Evolutionary conservation across 148 eudicot species (phyloP), one percentile per base, ranked within the genome.

Genomic region (Rhododendron simsii): DNA sequence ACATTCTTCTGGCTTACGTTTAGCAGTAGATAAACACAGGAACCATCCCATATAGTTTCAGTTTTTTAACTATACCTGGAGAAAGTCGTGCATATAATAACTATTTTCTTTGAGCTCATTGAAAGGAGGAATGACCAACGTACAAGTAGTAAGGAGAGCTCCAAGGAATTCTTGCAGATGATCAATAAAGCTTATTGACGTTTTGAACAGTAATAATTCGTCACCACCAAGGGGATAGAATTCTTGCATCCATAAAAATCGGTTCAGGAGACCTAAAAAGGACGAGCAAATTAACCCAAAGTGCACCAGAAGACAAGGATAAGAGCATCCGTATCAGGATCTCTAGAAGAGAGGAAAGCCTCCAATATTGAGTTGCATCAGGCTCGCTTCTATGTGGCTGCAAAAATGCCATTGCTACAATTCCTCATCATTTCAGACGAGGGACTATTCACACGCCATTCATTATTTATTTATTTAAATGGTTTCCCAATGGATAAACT

Each of bases 91-190:
- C 16, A 96, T 75, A 82, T 87, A 80, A 84, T 88, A 90, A 50
- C 89, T 69, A 88, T 96, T 92, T 86, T 89, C 91, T 90, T 90
- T 94, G 51, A 96, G 83, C 89, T 89, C 93, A 85, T 82, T 87
- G 87, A 90, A 88, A 86, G 94, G 93, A 75, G 98, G 95, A 79
- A 96, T 89, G 87, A 96, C 95, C 91, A 96, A 89, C 77, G 94
- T 93, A 91, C 94, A 93, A 78, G 91, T 89, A 48, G 91, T 87
- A 83, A 96, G 93, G 86, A 96, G 85, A 80, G 98, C 93, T 76
- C 96, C 96, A 74, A 96, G 87, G 89, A 95, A 91, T 87, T 96
- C 99, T 91, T 96, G 99, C 82, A 96, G 80, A 89, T 95, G 99
- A 81, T 96, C 99, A 87, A 96, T 91, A 87, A 96, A 96, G 88